Conservation (phyloP, 2,329 filamentous ascomycete genomes). For the Didymella lethalis region DNA sequence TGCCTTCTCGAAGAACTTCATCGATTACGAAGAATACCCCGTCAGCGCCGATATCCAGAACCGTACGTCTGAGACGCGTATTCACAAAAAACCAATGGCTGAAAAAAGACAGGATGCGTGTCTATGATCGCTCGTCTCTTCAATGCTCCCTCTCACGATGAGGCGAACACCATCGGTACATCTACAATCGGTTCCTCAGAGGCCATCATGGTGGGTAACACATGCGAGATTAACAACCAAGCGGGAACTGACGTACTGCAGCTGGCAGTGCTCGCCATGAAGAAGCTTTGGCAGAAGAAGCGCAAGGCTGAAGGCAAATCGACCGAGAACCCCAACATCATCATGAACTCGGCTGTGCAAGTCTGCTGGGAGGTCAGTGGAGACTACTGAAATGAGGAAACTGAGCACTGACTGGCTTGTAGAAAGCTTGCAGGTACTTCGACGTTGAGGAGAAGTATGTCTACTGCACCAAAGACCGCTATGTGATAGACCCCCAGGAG, state of each 20-base stretch:
- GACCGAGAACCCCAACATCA: conserved; percentile 81
- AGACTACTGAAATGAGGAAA: background rate
- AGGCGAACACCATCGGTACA: conserved; percentile 78
- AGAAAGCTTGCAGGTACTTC: conserved; percentile 79
- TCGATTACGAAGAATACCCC: conserved; percentile 60
- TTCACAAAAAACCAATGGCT: conserved; percentile 76
- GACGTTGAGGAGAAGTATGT: conserved; percentile 89
- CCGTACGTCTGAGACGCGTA: conserved; percentile 67
- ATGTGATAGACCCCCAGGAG: conserved; percentile 69
- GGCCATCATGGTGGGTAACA: conserved; percentile 62
- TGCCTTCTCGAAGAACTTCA: conserved; percentile 91
- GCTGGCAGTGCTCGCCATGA: conserved; percentile 87
- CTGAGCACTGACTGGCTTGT: background rate
- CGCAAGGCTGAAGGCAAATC: conserved; percentile 84
- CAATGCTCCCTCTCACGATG: conserved; percentile 71
- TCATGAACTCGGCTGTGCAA: conserved; percentile 96
- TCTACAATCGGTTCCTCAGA: conserved; percentile 91
- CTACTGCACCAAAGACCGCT: conserved; percentile 68
- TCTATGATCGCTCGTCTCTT: conserved; percentile 77
- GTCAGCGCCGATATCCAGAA: conserved; percentile 72
- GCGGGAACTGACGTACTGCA: conserved; percentile 13
- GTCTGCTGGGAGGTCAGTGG: conserved; percentile 80
- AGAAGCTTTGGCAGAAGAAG: conserved; percentile 90
- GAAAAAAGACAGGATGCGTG: conserved; percentile 39
- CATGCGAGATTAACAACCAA: background rate